Base-by-base conservation (phyloP, 129 eudicot genomes). In the Pulicaria dysenterica region DNA sequence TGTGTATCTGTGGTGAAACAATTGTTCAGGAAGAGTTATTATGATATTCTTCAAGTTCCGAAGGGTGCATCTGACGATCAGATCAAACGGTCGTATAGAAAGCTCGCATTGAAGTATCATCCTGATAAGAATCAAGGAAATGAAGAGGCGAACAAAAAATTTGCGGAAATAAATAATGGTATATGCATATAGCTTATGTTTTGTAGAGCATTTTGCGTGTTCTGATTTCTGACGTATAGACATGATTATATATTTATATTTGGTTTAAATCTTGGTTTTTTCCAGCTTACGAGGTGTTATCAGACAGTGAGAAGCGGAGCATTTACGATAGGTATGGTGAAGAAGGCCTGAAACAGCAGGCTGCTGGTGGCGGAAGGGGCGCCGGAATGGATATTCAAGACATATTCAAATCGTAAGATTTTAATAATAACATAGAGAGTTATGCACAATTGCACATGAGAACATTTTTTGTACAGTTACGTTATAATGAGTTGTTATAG, bases 341-440 rank as follows among this genome's bases (percentile, higher is more conserved):
- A 57, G 99, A 95, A 57, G 99, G 99, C 47, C 96, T 95, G 13
- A 95, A 95, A 73, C 97, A 95, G 77, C 96, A 90, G 70, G 91
- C 94, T 51, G 97, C 97, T 77, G 99, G 97, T 13, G 97, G 97
- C 14, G 83, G 97, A 53, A 83, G 99, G 14, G 97, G 99, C n/a
- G 96, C 93, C 5, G 98, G 98, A 16, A 90, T 94, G 97, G 90
- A 94, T 54, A 83, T 95, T 42, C 89, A 90, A 59, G 99, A 95
- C 83, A 88, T 95, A 7, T 95, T 95, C 79, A 84, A 89, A 85
- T 77, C 83, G 99, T 95, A 86, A 85, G 97, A 74, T 51, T 58
- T 10, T 64, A 19, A 10, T 38, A 37, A 38, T 43, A 37, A 12
- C 31, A 24, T 24, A 24, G 31, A 24, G 31, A 24, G 31, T 24